Percentiles rank a stretch among this genome's conserved stretches.
These are phyloP conservation scores for Coprinopsis marcescibilis DNA, from an alignment of 768 basidiomycete genomes.

Conservation along the genomic window DNA sequence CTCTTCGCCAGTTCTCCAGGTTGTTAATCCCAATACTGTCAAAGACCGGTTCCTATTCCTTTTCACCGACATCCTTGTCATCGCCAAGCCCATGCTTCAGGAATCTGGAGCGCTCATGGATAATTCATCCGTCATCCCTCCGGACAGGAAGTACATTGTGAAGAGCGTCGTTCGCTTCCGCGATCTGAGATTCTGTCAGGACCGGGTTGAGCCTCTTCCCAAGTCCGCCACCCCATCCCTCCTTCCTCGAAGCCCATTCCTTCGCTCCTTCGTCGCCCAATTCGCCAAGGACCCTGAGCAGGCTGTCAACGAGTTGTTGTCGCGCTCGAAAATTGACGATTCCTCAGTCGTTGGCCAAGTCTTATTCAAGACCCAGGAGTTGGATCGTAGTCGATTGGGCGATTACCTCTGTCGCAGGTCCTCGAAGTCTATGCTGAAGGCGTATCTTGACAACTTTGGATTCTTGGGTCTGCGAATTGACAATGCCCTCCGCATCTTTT, in stretches of 20 bases:
- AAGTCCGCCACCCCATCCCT: constrained; percentile 33
- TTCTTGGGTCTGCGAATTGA: constrained; percentile 82
- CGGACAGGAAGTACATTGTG: constrained; percentile 76
- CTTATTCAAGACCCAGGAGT: constrained; percentile 75
- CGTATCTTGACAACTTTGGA: constrained; percentile 85
- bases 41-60: constrained; percentile 96
- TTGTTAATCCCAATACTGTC: constrained; percentile 88
- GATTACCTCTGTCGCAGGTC: constrained; percentile 74
- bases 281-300: constrained; percentile 78
- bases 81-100: constrained; percentile 82
- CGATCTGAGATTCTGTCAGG: constrained; percentile 62
- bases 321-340: constrained; percentile 61
- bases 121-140: constrained; percentile 44
- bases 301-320: constrained; percentile 67
- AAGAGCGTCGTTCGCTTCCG: constrained; percentile 84
- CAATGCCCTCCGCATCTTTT: constrained; percentile 83
- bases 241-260: constrained; percentile 51
- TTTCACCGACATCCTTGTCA: constrained; percentile 92
- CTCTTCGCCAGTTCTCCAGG: constrained; percentile 85
- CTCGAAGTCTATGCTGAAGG: constrained; percentile 70
- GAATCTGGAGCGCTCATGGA: constrained; percentile 62
- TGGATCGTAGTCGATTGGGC: constrained; percentile 80
- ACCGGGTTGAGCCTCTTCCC: constrained; percentile 54
- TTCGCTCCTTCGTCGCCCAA: constrained; percentile 69
- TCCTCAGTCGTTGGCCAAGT: constrained; percentile 69